Evolutionary conservation across 495 filamentous ascomycete species (phyloP).

Genomic region (Aspergillus olivimuriae): DNA sequence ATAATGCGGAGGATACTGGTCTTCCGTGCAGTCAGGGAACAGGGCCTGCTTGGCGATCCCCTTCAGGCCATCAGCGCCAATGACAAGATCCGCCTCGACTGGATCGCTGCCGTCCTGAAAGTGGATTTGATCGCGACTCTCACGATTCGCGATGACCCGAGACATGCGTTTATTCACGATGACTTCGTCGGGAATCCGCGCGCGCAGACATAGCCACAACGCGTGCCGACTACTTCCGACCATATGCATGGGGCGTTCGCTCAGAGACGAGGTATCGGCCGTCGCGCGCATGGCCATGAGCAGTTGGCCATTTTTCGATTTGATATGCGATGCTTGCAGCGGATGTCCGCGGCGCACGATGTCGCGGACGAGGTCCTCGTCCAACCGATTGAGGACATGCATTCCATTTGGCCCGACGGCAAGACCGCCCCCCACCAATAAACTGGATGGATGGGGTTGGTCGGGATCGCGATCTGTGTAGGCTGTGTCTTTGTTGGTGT

Average conservation of each 20-base stretch:
- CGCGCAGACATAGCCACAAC: conserved; percentile 28
- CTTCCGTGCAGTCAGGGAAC: conserved; percentile 29
- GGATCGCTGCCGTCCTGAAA: conserved; percentile 27
- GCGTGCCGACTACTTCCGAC: conserved; percentile 30
- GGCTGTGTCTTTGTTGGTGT: conserved; percentile 19
- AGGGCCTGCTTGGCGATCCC: conserved; percentile 41
- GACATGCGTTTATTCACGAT: conserved; percentile 25
- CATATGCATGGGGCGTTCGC: conserved; percentile 18
- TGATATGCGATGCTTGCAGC: conserved; percentile 27
- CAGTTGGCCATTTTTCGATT: conserved; percentile 28
- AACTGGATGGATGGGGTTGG: conserved; percentile 22
- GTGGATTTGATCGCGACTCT: conserved; percentile 15
- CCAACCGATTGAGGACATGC: conserved; percentile 35
- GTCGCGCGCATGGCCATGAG: conserved; percentile 21
- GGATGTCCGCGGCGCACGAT: conserved; percentile 32
- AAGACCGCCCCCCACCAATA: conserved; percentile 44
- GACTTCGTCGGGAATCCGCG: conserved; percentile 22
- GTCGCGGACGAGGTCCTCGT: conserved; percentile 27
- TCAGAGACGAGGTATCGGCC: neutral
- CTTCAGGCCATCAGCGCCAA: conserved; percentile 57
- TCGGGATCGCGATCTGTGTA: conserved; percentile 8
- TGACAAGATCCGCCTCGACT: conserved; percentile 45
- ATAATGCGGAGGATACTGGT: conserved; percentile 33
- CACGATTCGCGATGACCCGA: conserved; percentile 13
- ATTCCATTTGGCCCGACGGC: conserved; percentile 47